Evolutionary conservation across 2,329 filamentous ascomycete species (phyloP).

Genomic region (Sporothrix variecibatus): DNA sequence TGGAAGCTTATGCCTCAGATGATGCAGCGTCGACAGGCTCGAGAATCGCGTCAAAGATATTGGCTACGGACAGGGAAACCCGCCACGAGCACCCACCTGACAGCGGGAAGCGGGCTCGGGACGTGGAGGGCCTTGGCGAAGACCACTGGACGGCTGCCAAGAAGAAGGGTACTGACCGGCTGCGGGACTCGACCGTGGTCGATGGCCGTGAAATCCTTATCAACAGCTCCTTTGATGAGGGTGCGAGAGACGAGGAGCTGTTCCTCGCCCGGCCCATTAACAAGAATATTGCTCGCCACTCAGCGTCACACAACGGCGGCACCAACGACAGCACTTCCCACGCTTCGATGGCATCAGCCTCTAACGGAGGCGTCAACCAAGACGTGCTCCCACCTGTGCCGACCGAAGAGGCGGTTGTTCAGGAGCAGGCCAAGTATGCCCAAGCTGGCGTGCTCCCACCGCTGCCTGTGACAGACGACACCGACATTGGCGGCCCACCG

Average conservation of each 20-base stretch:
- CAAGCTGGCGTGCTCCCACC: conserved; percentile 69
- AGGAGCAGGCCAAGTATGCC: conserved; percentile 62
- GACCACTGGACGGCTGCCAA: conserved; percentile 74
- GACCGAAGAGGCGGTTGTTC: conserved; percentile 31
- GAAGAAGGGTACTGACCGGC: conserved; percentile 60
- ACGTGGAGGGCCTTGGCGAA: conserved; percentile 74
- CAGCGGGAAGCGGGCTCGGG: conserved; percentile 66
- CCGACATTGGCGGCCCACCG: conserved; percentile 72
- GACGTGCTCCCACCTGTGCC: conserved; percentile 61
- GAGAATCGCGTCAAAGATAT: conserved; percentile 40
- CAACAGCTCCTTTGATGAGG: conserved; percentile 43
- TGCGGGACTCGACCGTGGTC: conserved; percentile 70
- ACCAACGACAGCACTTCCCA: not conserved
- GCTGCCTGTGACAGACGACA: conserved; percentile 72
- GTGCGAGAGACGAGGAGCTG: conserved; percentile 1
- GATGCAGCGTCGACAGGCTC: conserved; percentile 45
- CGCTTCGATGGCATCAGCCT: not conserved
- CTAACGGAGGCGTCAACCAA: not conserved
- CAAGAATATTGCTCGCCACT: not conserved
- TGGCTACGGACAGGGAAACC: not conserved
- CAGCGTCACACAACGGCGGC: not conserved
- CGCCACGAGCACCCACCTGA: conserved; percentile 36
- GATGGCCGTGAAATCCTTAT: conserved; percentile 72
- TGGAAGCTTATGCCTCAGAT: conserved; percentile 44
- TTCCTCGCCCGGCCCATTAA: not conserved